Evolutionary conservation across 2,329 filamentous ascomycete species (phyloP).

Genomic region (Diaporthe destruens): DNA sequence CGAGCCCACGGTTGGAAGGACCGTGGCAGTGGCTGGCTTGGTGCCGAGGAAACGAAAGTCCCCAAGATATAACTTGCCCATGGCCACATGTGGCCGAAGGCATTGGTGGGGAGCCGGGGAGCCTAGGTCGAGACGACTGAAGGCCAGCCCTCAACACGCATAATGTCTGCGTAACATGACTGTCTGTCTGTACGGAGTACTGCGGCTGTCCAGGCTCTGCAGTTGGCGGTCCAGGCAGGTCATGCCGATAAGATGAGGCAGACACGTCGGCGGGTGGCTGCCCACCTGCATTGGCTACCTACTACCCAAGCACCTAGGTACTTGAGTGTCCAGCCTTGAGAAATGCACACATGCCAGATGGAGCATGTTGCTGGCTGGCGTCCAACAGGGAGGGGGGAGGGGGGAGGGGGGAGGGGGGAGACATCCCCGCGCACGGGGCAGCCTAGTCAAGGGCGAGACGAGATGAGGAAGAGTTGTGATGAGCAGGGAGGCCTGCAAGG

Average conservation of each 20-base stretch:
- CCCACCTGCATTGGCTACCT: too few relatives aligned
- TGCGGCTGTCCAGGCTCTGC: not conserved
- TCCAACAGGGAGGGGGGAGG: not conserved
- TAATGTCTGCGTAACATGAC: too few relatives aligned
- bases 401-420: not conserved
- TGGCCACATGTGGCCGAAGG: not conserved
- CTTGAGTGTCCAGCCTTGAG: conserved; percentile 3
- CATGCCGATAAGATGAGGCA: not conserved
- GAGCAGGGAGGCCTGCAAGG: conserved; percentile 17
- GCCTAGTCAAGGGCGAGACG: conserved; percentile 14
- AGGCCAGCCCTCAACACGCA: not conserved
- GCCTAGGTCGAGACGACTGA: not conserved
- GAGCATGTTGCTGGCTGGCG: not conserved
- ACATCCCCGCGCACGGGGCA: conserved; percentile 15
- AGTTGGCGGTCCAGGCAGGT: not conserved
- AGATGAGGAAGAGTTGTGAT: conserved; percentile 20
- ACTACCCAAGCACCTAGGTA: too few relatives aligned
- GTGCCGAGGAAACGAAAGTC: not conserved
- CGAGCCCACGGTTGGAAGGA: too few relatives aligned
- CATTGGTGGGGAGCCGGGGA: too few relatives aligned
- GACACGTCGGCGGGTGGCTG: too few relatives aligned
- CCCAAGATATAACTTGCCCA: not conserved
- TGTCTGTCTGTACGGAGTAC: too few relatives aligned
- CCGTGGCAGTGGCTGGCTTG: too few relatives aligned
- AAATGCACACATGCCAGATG: not conserved